Evolutionary conservation across 2,329 filamentous ascomycete species (phyloP).

Genomic region (Aspergillus felis): DNA sequence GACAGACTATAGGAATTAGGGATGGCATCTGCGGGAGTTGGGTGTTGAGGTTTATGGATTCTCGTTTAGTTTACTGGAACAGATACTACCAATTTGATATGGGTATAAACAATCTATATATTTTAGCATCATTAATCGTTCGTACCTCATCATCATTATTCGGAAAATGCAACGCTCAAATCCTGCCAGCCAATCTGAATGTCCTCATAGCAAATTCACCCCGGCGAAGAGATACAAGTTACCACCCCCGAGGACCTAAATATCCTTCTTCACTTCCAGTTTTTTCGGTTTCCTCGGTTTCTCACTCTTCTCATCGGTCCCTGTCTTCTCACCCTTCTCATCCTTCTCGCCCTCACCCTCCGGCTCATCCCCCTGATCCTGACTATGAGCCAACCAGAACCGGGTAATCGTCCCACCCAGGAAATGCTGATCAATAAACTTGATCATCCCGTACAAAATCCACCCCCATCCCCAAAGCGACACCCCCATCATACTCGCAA

Average conservation of each 20-base stretch:
- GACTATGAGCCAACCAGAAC: neutral
- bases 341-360: neutral
- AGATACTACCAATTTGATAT: too few relatives aligned
- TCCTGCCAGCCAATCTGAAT: too few relatives aligned
- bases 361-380: neutral
- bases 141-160: too few relatives aligned
- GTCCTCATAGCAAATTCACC: neutral
- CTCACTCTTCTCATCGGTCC: neutral
- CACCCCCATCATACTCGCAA: constrained; percentile 27
- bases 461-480: constrained; percentile 29
- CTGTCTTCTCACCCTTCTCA: too few relatives aligned
- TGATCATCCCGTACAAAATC: constrained; percentile 20
- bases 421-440: neutral
- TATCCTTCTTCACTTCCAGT: neutral
- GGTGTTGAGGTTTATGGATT: too few relatives aligned
- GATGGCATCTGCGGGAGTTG: too few relatives aligned
- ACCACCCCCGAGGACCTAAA: neutral
- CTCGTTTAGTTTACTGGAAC: too few relatives aligned
- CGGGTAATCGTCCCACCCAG: neutral
- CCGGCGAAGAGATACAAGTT: neutral
- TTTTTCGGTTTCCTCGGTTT: neutral
- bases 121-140: too few relatives aligned
- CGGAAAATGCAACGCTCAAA: too few relatives aligned
- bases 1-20: too few relatives aligned
- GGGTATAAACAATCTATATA: too few relatives aligned